Percentiles rank a stretch among this genome's conserved stretches.
Conservation (phyloP, 352 stramenopile species). For the Blastocystis sp. region DNA sequence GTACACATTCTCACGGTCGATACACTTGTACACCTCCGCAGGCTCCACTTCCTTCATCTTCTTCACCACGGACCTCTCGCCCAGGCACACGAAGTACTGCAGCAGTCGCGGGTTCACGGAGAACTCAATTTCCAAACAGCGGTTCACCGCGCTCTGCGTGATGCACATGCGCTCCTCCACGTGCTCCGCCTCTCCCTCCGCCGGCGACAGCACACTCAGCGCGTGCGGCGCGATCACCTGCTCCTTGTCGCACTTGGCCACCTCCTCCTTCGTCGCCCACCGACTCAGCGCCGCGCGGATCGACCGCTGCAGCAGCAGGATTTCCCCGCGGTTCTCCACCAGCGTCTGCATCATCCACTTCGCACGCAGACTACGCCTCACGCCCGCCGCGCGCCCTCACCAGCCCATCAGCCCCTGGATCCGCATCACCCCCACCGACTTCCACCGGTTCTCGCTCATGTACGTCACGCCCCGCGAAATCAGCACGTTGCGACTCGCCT, state of each 20-base stretch:
- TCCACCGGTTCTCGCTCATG: conserved; percentile 28
- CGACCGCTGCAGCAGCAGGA: conserved; percentile 13
- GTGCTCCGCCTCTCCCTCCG: neutral
- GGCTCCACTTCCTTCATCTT: neutral
- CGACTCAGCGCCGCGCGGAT: conserved; percentile 8
- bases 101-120: neutral
- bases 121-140: conserved; percentile 40
- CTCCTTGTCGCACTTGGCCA: conserved; percentile 14
- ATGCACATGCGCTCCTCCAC: conserved; percentile 30
- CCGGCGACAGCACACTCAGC: neutral
- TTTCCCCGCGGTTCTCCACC: neutral
- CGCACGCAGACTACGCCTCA: neutral
- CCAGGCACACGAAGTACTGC: conserved; percentile 20
- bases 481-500: conserved; percentile 13
- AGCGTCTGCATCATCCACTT: conserved; percentile 10
- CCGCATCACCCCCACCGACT: conserved; percentile 24
- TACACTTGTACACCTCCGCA: neutral
- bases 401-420: conserved; percentile 27
- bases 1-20: neutral
- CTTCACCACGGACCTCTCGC: neutral
- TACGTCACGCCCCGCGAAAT: conserved; percentile 12
- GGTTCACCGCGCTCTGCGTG: conserved; percentile 33
- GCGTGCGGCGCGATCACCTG: neutral
- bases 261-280: neutral
- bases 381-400: neutral